These are phyloP conservation scores for Phyllosticta ampelicida DNA, from an alignment of 2,329 filamentous ascomycete genomes.

Conservation along the genomic window DNA sequence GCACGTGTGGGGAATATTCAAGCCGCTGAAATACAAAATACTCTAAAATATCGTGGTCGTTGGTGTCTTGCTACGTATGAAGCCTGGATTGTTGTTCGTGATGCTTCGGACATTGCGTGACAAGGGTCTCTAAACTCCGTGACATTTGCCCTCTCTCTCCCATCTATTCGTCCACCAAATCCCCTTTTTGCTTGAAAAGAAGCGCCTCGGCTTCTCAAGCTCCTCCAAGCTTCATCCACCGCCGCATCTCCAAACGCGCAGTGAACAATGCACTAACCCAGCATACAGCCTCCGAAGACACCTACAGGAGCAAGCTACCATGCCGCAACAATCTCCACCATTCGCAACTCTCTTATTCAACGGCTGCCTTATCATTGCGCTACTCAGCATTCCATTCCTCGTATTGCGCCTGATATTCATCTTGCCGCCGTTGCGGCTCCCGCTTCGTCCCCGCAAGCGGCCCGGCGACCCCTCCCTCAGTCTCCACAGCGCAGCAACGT, in stretches of 20 bases:
- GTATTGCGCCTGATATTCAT: conserved; percentile 31
- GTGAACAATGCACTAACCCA: neutral
- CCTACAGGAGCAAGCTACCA: neutral
- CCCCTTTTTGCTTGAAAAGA: neutral
- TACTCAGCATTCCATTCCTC: conserved; percentile 23
- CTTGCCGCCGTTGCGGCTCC: conserved; percentile 22
- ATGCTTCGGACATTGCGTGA: neutral
- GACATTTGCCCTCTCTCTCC: neutral
- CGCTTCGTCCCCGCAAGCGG: conserved; percentile 9
- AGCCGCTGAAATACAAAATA: too few relatives aligned
- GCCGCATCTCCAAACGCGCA: neutral
- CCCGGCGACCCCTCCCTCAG: neutral
- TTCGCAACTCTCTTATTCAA: conserved; percentile 1
- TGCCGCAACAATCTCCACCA: neutral
- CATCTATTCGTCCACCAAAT: neutral
- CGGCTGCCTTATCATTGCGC: conserved; percentile 17
- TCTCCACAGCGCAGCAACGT: neutral
- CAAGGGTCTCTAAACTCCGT: neutral
- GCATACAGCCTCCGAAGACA: neutral
- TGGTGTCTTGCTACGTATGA: too few relatives aligned
- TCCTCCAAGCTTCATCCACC: neutral
- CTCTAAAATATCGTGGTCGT: too few relatives aligned
- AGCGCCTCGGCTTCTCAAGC: neutral
- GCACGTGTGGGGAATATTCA: too few relatives aligned
- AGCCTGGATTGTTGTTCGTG: too few relatives aligned